Evolutionary conservation across 2,329 filamentous ascomycete species (phyloP).

Genomic region (Claviceps africana): DNA sequence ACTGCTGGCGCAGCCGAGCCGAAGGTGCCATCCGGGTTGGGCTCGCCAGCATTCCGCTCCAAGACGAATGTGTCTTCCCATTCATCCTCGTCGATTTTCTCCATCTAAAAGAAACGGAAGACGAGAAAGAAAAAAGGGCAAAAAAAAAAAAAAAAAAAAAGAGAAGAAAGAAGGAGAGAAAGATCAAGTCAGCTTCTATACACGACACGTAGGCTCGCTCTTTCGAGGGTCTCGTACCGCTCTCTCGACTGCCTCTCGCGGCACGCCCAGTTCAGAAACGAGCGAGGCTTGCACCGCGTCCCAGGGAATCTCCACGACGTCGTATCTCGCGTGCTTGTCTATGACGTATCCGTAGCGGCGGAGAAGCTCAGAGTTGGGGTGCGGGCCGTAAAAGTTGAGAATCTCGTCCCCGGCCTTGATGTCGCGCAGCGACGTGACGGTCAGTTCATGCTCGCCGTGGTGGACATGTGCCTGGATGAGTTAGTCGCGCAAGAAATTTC

Average conservation of each 20-base stretch:
- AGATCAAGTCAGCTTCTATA: not conserved
- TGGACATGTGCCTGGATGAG: conserved; percentile 35
- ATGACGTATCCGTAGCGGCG: conserved; percentile 83
- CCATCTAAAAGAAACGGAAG: conserved; percentile 18
- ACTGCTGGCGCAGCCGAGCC: conserved; percentile 21
- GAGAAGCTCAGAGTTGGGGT: conserved; percentile 70
- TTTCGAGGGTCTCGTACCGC: conserved; percentile 22
- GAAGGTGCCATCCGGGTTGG: conserved; percentile 33
- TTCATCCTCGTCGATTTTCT: conserved; percentile 46
- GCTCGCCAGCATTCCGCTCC: conserved; percentile 39
- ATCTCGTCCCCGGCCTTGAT: conserved; percentile 64
- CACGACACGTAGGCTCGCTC: too few species aligned
- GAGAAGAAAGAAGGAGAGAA: too few species aligned
- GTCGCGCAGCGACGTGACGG: conserved; percentile 55
- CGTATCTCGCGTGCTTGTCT: conserved; percentile 58
- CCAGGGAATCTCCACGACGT: conserved; percentile 68
- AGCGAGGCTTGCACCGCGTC: conserved; percentile 37
- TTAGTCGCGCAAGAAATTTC: not conserved
- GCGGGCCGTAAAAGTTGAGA: conserved; percentile 78
- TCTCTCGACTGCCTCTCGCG: conserved; percentile 25
- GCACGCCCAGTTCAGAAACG: conserved; percentile 23
- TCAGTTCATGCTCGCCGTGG: conserved; percentile 41
- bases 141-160: not conserved
- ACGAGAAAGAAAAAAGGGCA: too few species aligned
- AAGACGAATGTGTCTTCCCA: conserved; percentile 65